Base-by-base conservation (phyloP, 2,329 filamentous ascomycete genomes). In the Aspergillus puulaauensis region DNA sequence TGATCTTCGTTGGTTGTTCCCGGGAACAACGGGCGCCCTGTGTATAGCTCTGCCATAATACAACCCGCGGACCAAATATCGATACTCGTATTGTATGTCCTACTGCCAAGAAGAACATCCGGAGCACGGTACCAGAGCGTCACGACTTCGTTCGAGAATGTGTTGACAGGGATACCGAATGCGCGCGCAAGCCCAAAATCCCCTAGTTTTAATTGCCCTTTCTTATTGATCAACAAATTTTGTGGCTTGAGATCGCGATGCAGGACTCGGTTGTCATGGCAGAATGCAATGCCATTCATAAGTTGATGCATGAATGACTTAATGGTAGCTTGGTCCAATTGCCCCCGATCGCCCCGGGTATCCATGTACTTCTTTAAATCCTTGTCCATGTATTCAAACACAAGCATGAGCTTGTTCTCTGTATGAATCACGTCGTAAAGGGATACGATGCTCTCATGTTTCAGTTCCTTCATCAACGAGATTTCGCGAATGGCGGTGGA, bases 41-140 rank as follows among this genome's bases (percentile, higher is more conserved):
- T 97, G 76, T 96, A 98, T 92, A 99, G 97, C 78, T 99, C 95
- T 9, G 95, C 95, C 95, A 99, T 98, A 81, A 99, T 99, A 76
- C 95, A 99, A 56, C 95, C 95, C 6, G 95, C 95, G 6, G 91
- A 96, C 95, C 95, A 99, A 73, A 99, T 98, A 71, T 99, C 95
- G 74, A 99, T 98, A 77, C 91, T 96, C n/a, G 95, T 99, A 78
- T 96, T 99, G 80, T 99, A 99, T 21, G 95, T 98, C 64, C 95
- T 83, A 68, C 90, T 95, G 52, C 95, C 95, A 46, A 99, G 84
- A 52, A 99, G 84, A 47, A 99, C 95, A 69, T 99, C 95, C 0
- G 95, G 95, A 1, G 95, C 95, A 44, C 95, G 90, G 75, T 99
- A 99, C 93, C 93, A 98, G 17, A 98, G 82, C 0, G 95, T 98